These are phyloP conservation scores for Saksenaea vasiformis DNA, from an alignment of 371 early-diverging fungal species.

Conservation along the genomic window DNA sequence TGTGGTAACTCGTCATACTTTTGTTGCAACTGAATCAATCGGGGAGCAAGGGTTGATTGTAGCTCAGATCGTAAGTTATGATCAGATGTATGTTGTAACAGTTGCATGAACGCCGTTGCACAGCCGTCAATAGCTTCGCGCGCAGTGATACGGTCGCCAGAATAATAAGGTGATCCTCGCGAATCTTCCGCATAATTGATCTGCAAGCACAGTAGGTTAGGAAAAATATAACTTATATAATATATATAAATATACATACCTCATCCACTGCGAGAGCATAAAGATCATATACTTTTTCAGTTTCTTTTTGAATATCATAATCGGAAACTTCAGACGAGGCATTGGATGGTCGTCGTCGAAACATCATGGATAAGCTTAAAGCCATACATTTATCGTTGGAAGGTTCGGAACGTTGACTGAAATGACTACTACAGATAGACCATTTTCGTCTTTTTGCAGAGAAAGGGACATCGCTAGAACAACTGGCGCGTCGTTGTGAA, in stretches of 20 bases:
- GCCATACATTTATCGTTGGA: constrained; percentile 1
- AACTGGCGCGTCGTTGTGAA: constrained; percentile 2
- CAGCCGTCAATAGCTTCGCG: constrained; percentile 40
- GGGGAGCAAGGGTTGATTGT: constrained; percentile 28
- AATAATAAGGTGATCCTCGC: constrained; percentile 40
- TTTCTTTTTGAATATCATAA: constrained; percentile 11
- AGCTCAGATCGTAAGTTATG: constrained; percentile 20
- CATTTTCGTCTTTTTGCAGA: constrained; percentile 5
- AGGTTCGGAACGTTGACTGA: background rate
- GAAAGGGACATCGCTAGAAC: background rate
- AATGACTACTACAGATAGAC: constrained; percentile 3
- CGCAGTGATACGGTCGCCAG: constrained; percentile 40
- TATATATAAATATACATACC: too few species aligned
- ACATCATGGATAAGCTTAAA: background rate
- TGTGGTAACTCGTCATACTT: constrained; percentile 28
- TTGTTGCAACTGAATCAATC: constrained; percentile 26
- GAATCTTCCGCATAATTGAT: constrained; percentile 45
- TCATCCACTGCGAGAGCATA: constrained; percentile 20
- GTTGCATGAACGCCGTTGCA: constrained; percentile 23
- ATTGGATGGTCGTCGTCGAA: background rate
- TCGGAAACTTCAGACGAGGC: constrained; percentile 1
- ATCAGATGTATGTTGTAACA: constrained; percentile 26
- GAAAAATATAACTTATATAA: background rate
- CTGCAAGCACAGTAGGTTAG: constrained; percentile 5
- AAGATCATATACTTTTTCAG: constrained; percentile 1